Evolutionary conservation across 805 yeast genomes (phyloP), one percentile per base, ranked within the genome.

Genomic region (Wickerhamomyces tratensis): DNA sequence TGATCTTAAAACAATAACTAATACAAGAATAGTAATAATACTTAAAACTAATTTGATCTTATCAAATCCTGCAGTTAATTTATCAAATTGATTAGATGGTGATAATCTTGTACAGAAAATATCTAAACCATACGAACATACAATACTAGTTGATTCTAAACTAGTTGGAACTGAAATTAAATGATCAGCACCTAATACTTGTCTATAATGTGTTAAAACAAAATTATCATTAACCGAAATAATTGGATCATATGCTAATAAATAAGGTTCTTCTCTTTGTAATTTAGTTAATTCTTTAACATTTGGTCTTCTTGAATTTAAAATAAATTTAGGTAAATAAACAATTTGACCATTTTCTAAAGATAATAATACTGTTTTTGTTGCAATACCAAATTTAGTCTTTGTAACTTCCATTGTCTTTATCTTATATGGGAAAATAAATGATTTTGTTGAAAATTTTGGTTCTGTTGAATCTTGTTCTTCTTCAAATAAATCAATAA

Each of bases 41-140:
- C 96, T 85, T 6, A 68, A 47, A 7, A 82, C 39, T 37, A 91
- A 70, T 50, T 78, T 81, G 12, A 65, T 56, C 53, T 77, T 82
- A 51, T 82, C 86, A 56, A 93, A 93, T 41, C 71, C 68, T 30
- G 70, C 63, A 26, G 79, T 74, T 58, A 91, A 69, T 40, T 76
- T 68, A 62, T 91, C 98, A 62, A 86, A 89, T 35, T 86, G 85
- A 37, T 76, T 75, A 0, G 96, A 86, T 1, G 98, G 96, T 40
- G 82, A 74, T 14, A 84, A 70, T 43, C 77, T 69, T 0, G 94
- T 81, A 54, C 89, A 85, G 64, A 85, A 89, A 7, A 83, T 58
- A 56, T 86, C 94, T n/a, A 69, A 61, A 15, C 82, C 86, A 38
- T 77, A 63, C 34, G 73, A 68, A 46, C 93, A 79, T 1, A 85